A percentile compares a stretch with the other conserved stretches of the same genome.
These are phyloP conservation scores for Septoria linicola DNA, from an alignment of 2,329 filamentous ascomycete genomes.

Conservation along the genomic window DNA sequence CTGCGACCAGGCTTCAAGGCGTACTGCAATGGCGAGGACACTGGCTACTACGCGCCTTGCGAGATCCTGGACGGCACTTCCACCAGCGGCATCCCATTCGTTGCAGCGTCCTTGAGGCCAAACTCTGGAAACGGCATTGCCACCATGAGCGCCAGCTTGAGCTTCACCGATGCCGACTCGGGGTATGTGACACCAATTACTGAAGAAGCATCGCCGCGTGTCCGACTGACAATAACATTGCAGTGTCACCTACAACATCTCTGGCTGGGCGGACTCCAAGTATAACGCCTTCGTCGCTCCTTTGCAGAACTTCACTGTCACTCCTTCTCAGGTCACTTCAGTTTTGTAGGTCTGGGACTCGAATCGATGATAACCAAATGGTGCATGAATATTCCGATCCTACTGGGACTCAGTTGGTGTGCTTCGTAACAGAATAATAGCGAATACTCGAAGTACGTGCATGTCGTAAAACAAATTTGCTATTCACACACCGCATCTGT, in stretches of 20 bases:
- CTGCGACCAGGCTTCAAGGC: slow-evolving; percentile 16
- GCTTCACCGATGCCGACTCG: slow-evolving; percentile 10
- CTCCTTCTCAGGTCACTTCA: not conserved
- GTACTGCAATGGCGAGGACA: slow-evolving; percentile 16
- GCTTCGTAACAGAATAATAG: too few species aligned
- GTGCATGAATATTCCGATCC: too few species aligned
- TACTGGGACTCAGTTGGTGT: too few species aligned
- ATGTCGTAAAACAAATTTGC: too few species aligned
- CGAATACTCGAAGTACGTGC: too few species aligned
- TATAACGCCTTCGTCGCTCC: slow-evolving; percentile 20
- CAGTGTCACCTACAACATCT: slow-evolving; percentile 16
- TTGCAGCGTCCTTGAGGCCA: slow-evolving; percentile 10
- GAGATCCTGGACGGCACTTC: slow-evolving; percentile 9
- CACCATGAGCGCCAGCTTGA: slow-evolving; percentile 15
- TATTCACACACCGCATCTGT: too few species aligned
- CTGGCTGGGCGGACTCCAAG: slow-evolving; percentile 9
- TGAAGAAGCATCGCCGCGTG: not conserved
- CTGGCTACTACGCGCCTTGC: slow-evolving; percentile 18
- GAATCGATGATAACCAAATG: too few species aligned
- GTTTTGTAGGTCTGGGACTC: not conserved
- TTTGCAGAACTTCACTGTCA: slow-evolving; percentile 12
- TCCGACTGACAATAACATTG: not conserved
- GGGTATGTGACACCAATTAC: slow-evolving; percentile 4
- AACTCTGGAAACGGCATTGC: slow-evolving; percentile 4
- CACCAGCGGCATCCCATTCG: slow-evolving; percentile 9